Conservation (phyloP, 2,329 filamentous ascomycete species). For the Pseudogymnoascus sp. region DNA sequence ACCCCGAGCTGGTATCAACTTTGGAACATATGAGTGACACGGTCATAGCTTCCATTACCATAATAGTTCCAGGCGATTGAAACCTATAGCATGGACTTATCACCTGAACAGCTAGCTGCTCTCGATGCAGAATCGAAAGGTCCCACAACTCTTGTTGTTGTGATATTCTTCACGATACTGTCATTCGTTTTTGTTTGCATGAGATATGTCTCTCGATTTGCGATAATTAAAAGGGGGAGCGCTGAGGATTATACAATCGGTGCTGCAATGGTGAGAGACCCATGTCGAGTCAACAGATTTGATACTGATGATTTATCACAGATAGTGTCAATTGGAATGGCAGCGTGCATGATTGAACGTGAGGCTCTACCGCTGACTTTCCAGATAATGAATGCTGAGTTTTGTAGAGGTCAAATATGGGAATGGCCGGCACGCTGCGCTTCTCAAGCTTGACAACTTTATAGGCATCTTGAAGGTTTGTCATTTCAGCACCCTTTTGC, state of each 20-base stretch:
- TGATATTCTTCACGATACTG: not conserved
- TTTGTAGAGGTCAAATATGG: conserved; percentile 16
- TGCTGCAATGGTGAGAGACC: not conserved
- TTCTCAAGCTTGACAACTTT: conserved; percentile 2
- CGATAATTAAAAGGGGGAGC: not conserved
- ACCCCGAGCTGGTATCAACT: not conserved
- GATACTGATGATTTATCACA: not conserved
- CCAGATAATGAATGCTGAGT: not conserved
- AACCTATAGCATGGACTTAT: not conserved
- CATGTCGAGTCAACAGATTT: not conserved
- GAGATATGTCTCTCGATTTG: not conserved
- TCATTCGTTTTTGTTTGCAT: not conserved
- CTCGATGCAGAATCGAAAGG: not conserved
- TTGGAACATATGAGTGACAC: not conserved
- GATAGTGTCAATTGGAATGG: not conserved
- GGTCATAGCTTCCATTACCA: not conserved
- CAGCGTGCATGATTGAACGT: not conserved
- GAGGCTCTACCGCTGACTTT: not conserved
- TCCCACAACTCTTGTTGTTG: not conserved
- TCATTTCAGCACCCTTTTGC: not conserved
- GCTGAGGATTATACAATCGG: not conserved
- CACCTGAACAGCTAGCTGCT: not conserved
- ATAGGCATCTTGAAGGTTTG: not conserved
- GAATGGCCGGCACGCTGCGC: conserved; percentile 14
- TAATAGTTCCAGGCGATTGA: not conserved